Percentiles rank a stretch among this genome's conserved stretches.
Conservation (phyloP, 1,284 basidiomycete species). For the Ceratobasidium sp. region DNA sequence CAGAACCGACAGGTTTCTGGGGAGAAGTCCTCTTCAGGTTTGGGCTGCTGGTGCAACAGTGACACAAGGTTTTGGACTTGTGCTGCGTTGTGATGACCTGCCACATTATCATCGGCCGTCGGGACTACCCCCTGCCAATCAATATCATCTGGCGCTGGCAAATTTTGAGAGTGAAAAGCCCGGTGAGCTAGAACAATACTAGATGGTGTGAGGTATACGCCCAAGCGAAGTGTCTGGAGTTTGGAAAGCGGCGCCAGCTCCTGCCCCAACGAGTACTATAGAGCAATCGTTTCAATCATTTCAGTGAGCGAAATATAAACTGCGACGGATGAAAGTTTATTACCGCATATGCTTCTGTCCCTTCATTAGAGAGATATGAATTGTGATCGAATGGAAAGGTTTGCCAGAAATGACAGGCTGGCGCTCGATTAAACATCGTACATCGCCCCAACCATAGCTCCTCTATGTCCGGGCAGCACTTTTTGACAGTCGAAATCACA, state of each 20-base stretch:
- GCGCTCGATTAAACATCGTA: constrained; percentile 8
- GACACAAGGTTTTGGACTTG: constrained; percentile 23
- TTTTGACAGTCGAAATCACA: not conserved
- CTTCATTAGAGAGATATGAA: constrained; percentile 15
- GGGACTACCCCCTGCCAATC: constrained; percentile 16
- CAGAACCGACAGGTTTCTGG: constrained; percentile 1
- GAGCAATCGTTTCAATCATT: not conserved
- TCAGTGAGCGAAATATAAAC: not conserved
- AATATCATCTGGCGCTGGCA: constrained; percentile 16
- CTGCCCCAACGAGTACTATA: constrained; percentile 28
- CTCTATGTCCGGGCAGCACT: constrained; percentile 11
- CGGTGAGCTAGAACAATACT: constrained; percentile 21
- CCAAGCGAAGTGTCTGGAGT: constrained; percentile 3
- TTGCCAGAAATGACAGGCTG: constrained; percentile 15
- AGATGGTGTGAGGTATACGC: constrained; percentile 25
- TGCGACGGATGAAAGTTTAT: not conserved
- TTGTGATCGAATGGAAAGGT: constrained; percentile 33
- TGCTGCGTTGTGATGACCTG: not conserved
- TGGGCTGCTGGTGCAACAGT: constrained; percentile 4
- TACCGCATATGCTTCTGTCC: constrained; percentile 27
- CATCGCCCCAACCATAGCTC: constrained; percentile 11
- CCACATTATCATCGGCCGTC: not conserved
- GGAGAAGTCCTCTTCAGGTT: constrained; percentile 7
- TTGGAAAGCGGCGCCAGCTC: constrained; percentile 18
- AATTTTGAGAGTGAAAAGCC: constrained; percentile 12